phyloP scores from a whole-genome alignment of 192 early-diverging fungal genomes.

The Entomortierella lignicola region DNA sequence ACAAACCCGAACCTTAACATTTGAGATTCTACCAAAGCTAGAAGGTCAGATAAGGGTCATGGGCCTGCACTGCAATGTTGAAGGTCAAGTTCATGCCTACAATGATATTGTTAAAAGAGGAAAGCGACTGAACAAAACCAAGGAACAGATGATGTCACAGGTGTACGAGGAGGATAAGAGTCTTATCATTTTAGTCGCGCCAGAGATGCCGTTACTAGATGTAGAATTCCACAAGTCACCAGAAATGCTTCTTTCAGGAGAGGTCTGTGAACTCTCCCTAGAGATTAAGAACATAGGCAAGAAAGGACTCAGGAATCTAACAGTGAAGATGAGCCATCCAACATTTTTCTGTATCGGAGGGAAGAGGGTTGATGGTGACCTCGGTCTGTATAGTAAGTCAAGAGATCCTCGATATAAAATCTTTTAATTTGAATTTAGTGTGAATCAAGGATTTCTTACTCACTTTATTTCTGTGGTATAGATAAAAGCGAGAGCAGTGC shows the following conservation, averaged over 20 bases:
- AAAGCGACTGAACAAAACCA: constrained; percentile 80
- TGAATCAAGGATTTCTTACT: too few relatives aligned
- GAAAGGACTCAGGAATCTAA: constrained; percentile 74
- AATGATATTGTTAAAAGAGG: constrained; percentile 75
- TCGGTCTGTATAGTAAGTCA: constrained; percentile 54
- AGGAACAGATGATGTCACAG: constrained; percentile 67
- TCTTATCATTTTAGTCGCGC: constrained; percentile 79
- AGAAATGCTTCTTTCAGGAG: constrained; percentile 82
- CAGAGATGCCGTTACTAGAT: constrained; percentile 87
- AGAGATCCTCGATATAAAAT: background rate
- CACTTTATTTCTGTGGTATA: background rate
- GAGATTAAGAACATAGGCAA: constrained; percentile 89
- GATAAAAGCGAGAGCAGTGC: constrained; percentile 28
- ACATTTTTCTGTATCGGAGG: constrained; percentile 84
- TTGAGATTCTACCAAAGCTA: constrained; percentile 76
- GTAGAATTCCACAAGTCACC: constrained; percentile 83
- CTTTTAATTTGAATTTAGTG: background rate
- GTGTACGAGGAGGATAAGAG: constrained; percentile 78
- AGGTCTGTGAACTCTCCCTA: constrained; percentile 77
- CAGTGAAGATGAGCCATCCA: constrained; percentile 86
- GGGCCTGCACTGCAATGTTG: constrained; percentile 83
- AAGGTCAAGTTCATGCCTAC: constrained; percentile 79
- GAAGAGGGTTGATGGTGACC: constrained; percentile 54
- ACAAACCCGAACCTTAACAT: constrained; percentile 56
- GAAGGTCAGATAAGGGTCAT: constrained; percentile 79